phyloP scores from a whole-genome alignment of 2,329 filamentous ascomycete genomes.

The Colletotrichum sp. region DNA sequence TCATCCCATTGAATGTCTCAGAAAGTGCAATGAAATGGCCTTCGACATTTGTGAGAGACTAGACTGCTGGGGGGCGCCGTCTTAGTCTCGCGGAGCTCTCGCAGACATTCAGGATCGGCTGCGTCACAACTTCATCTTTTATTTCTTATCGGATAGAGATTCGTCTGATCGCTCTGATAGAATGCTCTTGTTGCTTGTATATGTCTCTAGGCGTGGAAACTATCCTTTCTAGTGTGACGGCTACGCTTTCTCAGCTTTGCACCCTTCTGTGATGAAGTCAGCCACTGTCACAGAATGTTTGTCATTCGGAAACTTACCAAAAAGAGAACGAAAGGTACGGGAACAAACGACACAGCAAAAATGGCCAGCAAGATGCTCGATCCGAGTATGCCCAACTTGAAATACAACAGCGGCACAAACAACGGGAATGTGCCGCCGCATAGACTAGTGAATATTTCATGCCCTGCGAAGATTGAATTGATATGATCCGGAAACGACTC shows the following conservation, averaged over 20 bases:
- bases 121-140: not conserved
- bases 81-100: not conserved
- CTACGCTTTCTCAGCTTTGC: constrained; percentile 1
- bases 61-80: not conserved
- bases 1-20: not conserved
- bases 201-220: not conserved
- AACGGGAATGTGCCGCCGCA: constrained; percentile 11
- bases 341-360: constrained; percentile 1
- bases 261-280: not conserved
- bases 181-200: not conserved
- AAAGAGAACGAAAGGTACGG: constrained; percentile 14
- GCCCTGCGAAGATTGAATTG: not conserved
- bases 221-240: not conserved
- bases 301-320: constrained; percentile 9
- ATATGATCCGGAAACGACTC: constrained; percentile 10
- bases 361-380: constrained; percentile 10
- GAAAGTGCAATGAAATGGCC: not conserved
- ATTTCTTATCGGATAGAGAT: not conserved
- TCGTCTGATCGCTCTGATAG: not conserved
- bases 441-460: constrained; percentile 10
- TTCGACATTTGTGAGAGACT: not conserved
- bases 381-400: not conserved
- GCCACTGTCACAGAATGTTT: not conserved
- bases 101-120: not conserved
- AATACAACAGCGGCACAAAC: not conserved